Base-by-base conservation (phyloP, 2,329 filamentous ascomycete genomes). In the Fusarium sp. region DNA sequence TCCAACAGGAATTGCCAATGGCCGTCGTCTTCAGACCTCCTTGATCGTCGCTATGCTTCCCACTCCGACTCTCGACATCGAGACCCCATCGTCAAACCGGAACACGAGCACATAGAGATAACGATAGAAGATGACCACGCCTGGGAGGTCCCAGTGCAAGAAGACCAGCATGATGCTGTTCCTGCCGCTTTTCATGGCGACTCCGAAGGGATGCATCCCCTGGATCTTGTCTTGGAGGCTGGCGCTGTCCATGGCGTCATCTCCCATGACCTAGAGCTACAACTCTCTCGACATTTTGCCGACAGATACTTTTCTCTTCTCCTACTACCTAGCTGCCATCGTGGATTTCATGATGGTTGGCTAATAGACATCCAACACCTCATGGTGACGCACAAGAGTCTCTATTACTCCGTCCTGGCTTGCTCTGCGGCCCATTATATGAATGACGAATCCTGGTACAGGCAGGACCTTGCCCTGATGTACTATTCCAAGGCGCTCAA, bases 321-420 rank as follows among this genome's bases (percentile, higher is more conserved):
- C 1, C 58, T 81, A 0, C 61, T 81, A 2, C 80, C 80, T 0
- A 74, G 75, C 20, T 80, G 79, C 27, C 80, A 82, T 43, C 74
- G 73, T 9, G 77, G 73, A 9, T 81, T 81, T 43, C 70, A 76
- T 56, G 64, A 80, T 58, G 79, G 76, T 4, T 82, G 80, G 80
- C 75, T 80, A 2, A 52, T 61, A 1, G 78, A 81, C 6, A 80
- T 82, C 11, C 75, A 78, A 45, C 59, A 75, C 18, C 76, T 81
- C 0, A 80, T 80, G 78, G 34, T 63, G 4, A 68, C 68, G 3
- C 71, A 77, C 39, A 76, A 80, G 52, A 78, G 77, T 27, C 67
- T 82, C 1, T 76, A 79, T 39, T 81, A 79, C 18, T 79, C 80
- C 7, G 76, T 81, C 2, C 61, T 82, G 43, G 78, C 78, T 8